These are phyloP conservation scores for Vitis hybrid DNA, from an alignment of 177 flowering plant genomes.

Conservation along the genomic window DNA sequence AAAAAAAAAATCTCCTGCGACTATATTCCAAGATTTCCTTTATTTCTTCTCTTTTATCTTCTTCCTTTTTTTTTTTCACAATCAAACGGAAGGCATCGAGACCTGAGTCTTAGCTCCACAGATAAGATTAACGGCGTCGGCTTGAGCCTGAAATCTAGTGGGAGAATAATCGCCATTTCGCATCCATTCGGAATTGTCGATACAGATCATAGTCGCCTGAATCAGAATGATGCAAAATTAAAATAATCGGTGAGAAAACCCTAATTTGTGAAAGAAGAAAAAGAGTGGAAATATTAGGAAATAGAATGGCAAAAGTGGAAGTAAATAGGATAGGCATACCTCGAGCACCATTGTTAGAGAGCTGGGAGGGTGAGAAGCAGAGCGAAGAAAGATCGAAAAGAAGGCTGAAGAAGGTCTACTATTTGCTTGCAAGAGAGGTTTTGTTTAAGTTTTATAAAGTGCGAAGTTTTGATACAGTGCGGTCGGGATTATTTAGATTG, in stretches of 20 bases:
- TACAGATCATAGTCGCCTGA: slow-evolving; percentile 97
- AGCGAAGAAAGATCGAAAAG: too few species aligned
- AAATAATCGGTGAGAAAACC: slow-evolving; percentile 11
- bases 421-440: too few species aligned
- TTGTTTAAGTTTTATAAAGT: too few species aligned
- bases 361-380: too few species aligned
- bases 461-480: too few species aligned
- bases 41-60: neutral
- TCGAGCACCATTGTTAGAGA: slow-evolving; percentile 22
- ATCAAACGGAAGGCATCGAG: neutral
- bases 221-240: neutral
- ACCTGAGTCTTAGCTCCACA: slow-evolving; percentile 98
- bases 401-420: too few species aligned
- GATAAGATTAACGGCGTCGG: slow-evolving; percentile 91
- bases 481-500: too few species aligned
- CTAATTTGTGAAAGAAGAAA: slow-evolving; percentile 6
- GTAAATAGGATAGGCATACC: slow-evolving; percentile 5
- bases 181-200: slow-evolving; percentile 99
- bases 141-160: slow-evolving; percentile 81
- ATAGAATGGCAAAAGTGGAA: neutral
- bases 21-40: too few species aligned
- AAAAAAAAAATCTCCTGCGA: neutral
- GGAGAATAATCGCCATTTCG: slow-evolving; percentile 92
- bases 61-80: neutral
- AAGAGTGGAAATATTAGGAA: neutral